These are phyloP conservation scores for Ustilago shanxiensis DNA, from an alignment of 1,284 basidiomycete genomes.

Conservation along the genomic window DNA sequence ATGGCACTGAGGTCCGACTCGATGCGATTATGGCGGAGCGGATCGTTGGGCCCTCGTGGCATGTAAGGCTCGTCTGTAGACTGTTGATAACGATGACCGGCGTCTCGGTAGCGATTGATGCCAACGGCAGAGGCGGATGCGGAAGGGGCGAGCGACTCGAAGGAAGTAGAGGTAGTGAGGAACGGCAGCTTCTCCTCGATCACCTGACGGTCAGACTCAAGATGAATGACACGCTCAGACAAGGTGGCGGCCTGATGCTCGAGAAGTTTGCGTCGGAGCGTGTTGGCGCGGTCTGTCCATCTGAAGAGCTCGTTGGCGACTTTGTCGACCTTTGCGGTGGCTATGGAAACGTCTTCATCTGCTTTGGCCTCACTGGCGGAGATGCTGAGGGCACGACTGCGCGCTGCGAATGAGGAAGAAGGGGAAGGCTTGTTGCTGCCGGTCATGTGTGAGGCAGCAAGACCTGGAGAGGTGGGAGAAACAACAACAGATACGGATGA, in stretches of 20 bases:
- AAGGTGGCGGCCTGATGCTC: slow-evolving; percentile 61
- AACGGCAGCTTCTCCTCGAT: slow-evolving; percentile 42
- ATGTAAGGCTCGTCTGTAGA: slow-evolving; percentile 38
- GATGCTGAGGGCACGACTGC: slow-evolving; percentile 40
- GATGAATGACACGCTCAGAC: slow-evolving; percentile 44
- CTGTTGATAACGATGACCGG: slow-evolving; percentile 16
- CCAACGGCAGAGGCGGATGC: slow-evolving; percentile 42
- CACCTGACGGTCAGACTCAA: slow-evolving; percentile 48
- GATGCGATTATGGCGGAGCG: slow-evolving; percentile 43
- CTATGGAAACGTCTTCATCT: slow-evolving; percentile 46
- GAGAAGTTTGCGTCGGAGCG: slow-evolving; percentile 46
- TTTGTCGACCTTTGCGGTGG: slow-evolving; percentile 56
- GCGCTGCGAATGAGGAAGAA: slow-evolving; percentile 30
- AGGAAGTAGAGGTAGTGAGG: slow-evolving; percentile 42
- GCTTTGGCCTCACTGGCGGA: slow-evolving; percentile 53
- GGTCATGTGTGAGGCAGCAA: not conserved
- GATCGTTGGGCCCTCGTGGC: slow-evolving; percentile 24
- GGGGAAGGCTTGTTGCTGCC: not conserved
- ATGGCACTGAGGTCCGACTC: slow-evolving; percentile 44
- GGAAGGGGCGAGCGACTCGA: slow-evolving; percentile 46
- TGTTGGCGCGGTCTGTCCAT: slow-evolving; percentile 42
- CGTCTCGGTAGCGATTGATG: slow-evolving; percentile 21
- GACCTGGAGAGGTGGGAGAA: slow-evolving; percentile 30
- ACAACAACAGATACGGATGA: slow-evolving; percentile 18
- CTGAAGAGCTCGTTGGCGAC: slow-evolving; percentile 54